phyloP scores from a whole-genome alignment of 2,329 filamentous ascomycete genomes.

The Fusarium paranaense region DNA sequence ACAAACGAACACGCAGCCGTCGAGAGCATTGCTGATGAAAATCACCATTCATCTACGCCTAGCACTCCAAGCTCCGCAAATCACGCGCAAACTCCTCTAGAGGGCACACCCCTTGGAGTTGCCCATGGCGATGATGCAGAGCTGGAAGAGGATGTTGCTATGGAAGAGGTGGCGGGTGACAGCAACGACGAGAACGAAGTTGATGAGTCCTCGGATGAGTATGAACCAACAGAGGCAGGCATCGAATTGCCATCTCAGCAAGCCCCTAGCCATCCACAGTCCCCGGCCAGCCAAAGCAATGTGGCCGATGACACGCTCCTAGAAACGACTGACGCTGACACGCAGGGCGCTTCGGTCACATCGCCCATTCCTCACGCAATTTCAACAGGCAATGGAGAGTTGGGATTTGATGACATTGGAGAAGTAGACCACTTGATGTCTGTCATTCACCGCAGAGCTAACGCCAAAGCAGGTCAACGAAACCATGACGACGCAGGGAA shows the following conservation, averaged over 20 bases:
- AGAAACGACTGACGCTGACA: slow-evolving; percentile 45
- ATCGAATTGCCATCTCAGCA: slow-evolving; percentile 25
- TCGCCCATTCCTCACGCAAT: slow-evolving; percentile 45
- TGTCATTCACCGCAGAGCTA: slow-evolving; percentile 17
- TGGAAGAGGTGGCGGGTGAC: slow-evolving; percentile 38
- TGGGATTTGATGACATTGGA: slow-evolving; percentile 47
- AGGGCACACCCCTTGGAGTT: not conserved
- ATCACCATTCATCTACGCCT: not conserved
- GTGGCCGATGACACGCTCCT: slow-evolving; percentile 33
- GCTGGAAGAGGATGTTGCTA: slow-evolving; percentile 36
- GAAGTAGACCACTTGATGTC: slow-evolving; percentile 57
- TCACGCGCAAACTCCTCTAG: not conserved
- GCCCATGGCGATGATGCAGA: slow-evolving; percentile 9
- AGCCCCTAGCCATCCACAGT: slow-evolving; percentile 7
- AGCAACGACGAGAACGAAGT: slow-evolving; percentile 42
- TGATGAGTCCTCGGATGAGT: slow-evolving; percentile 60
- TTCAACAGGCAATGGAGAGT: slow-evolving; percentile 44
- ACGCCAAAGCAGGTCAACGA: slow-evolving; percentile 38
- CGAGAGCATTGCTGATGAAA: not conserved
- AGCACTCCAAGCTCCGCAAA: not conserved
- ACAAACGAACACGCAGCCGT: not conserved
- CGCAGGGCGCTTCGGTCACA: slow-evolving; percentile 37
- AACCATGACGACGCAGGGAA: not conserved
- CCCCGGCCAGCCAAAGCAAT: slow-evolving; percentile 21
- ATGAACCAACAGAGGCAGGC: slow-evolving; percentile 65